Evolutionary conservation across 306 rosid genomes (phyloP).

Genomic region (Rosa multiflora): DNA sequence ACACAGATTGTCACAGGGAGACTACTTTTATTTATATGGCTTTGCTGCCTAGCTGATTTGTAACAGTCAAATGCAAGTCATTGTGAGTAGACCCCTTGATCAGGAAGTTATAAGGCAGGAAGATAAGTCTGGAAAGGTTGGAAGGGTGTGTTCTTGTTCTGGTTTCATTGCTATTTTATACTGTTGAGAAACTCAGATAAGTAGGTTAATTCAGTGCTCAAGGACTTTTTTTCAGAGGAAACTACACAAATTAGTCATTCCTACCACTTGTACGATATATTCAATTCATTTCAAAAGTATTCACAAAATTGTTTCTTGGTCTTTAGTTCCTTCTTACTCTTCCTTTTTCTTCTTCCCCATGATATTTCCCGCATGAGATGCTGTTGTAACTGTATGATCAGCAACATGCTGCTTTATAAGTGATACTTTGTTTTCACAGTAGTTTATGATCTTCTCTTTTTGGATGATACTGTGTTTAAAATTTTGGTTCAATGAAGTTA

Average conservation of each 20-base stretch:
- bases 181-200: slow-evolving; percentile 22
- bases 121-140: slow-evolving; percentile 25
- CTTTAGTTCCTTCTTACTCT: not conserved
- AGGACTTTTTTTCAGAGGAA: slow-evolving; percentile 26
- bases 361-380: not conserved
- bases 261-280: slow-evolving; percentile 16
- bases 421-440: not conserved
- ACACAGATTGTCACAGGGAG: slow-evolving; percentile 13
- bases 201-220: slow-evolving; percentile 11
- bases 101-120: slow-evolving; percentile 31
- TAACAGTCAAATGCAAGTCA: slow-evolving; percentile 19
- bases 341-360: not conserved
- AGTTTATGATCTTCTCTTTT: not conserved
- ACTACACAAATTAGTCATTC: slow-evolving; percentile 22
- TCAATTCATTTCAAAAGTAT: not conserved
- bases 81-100: slow-evolving; percentile 30
- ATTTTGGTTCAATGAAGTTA: not conserved
- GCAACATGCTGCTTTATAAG: slow-evolving; percentile 4
- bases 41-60: slow-evolving; percentile 20
- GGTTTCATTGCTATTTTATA: not conserved
- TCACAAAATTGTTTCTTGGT: not conserved
- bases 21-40: slow-evolving; percentile 12
- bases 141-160: slow-evolving; percentile 7
- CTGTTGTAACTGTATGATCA: slow-evolving; percentile 31
- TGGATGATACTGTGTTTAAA: not conserved